Evolutionary conservation across 139 green algal species (phyloP).

Genomic region (Gonium pectorale): DNA sequence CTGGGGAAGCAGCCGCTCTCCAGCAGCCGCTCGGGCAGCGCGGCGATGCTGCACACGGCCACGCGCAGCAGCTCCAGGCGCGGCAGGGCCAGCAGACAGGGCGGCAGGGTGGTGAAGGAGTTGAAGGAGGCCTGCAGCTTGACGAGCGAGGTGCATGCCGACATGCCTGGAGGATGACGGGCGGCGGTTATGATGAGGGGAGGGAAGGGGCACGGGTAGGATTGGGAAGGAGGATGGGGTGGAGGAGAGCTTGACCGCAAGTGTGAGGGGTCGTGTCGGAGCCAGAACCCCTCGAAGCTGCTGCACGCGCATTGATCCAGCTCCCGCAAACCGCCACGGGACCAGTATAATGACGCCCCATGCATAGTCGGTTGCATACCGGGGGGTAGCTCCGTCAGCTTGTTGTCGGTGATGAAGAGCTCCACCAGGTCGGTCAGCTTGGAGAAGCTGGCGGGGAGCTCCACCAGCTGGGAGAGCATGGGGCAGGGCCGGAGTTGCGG

Average conservation of each 20-base stretch:
- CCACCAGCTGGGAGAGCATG: slow-evolving; percentile 18
- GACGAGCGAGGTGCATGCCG: slow-evolving; percentile 58
- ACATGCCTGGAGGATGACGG: slow-evolving; percentile 18
- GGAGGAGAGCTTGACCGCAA: neutral
- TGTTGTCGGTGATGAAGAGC: slow-evolving; percentile 84
- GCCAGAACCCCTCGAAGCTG: neutral
- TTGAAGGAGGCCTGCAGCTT: slow-evolving; percentile 89
- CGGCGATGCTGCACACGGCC: slow-evolving; percentile 64
- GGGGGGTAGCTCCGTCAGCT: slow-evolving; percentile 70
- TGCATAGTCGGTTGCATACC: slow-evolving; percentile 18
- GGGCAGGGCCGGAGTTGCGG: neutral
- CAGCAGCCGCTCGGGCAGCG: slow-evolving; percentile 60
- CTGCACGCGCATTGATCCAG: too few relatives aligned
- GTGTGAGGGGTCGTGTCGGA: too few relatives aligned
- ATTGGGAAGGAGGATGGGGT: neutral
- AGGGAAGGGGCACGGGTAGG: neutral
- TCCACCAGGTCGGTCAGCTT: slow-evolving; percentile 63
- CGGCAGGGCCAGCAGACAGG: slow-evolving; percentile 65
- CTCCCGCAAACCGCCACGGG: too few relatives aligned
- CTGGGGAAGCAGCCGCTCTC: slow-evolving; percentile 47
- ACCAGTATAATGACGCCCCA: neutral
- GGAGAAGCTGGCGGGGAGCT: slow-evolving; percentile 60
- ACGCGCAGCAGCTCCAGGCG: slow-evolving; percentile 68
- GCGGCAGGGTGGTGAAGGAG: slow-evolving; percentile 68
- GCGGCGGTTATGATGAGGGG: neutral